Evolutionary conservation across 148 eudicot genomes (phyloP).

Genomic region (Hydrangea macrophylla): DNA sequence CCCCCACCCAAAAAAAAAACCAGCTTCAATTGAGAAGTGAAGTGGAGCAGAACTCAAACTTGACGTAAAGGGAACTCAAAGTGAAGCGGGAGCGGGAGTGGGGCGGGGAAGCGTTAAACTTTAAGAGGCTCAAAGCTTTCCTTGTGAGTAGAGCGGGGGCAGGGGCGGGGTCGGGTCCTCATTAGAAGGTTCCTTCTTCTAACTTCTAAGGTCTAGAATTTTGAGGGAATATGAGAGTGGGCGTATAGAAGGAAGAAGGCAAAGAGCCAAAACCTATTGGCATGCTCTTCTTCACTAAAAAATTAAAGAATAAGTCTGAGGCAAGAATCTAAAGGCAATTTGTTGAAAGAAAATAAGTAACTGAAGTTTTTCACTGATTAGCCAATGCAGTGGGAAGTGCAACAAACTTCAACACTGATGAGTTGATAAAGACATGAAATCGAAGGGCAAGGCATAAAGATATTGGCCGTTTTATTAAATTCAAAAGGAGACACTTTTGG

Average conservation of each 20-base stretch:
- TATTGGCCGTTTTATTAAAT: neutral
- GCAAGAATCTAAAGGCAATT: too few relatives aligned
- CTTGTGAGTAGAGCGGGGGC: too few relatives aligned
- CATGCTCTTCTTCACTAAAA: too few relatives aligned
- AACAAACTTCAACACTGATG: neutral
- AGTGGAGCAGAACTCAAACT: too few relatives aligned
- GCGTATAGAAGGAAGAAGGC: neutral
- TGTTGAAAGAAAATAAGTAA: neutral
- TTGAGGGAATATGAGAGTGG: neutral
- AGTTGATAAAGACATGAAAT: neutral
- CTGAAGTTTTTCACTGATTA: neutral
- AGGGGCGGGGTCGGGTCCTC: too few relatives aligned
- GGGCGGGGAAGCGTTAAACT: neutral
- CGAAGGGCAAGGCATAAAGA: neutral
- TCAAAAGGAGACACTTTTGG: neutral
- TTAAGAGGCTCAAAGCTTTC: neutral
- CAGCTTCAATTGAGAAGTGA: neutral
- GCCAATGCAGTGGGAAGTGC: neutral
- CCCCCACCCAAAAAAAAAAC: neutral
- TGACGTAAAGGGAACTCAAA: too few relatives aligned
- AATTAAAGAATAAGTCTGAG: too few relatives aligned
- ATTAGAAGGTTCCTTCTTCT: too few relatives aligned
- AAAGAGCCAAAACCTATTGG: too few relatives aligned
- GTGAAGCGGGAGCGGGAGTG: neutral
- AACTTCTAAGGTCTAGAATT: too few relatives aligned